Conservation (phyloP, 352 stramenopile species). For the Phytophthora ramorum region DNA sequence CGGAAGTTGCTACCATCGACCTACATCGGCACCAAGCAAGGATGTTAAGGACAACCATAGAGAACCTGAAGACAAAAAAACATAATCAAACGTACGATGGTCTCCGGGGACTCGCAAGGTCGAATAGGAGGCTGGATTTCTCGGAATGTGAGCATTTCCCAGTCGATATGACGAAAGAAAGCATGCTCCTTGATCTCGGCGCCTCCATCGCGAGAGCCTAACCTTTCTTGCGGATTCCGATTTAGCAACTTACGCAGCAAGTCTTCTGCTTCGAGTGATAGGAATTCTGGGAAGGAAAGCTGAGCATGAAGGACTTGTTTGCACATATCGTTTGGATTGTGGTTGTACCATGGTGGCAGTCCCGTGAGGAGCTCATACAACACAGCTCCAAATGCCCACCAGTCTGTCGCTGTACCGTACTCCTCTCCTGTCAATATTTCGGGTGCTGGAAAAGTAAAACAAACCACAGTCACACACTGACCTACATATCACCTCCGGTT, state of each 20-base stretch:
- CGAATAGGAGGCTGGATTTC: constrained; percentile 68
- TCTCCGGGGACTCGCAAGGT: constrained; percentile 54
- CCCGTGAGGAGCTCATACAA: constrained; percentile 84
- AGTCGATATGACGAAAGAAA: constrained; percentile 76
- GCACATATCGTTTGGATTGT: constrained; percentile 60
- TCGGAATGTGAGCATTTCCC: constrained; percentile 68
- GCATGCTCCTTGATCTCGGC: constrained; percentile 62
- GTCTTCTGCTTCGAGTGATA: constrained; percentile 57
- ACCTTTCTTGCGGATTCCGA: constrained; percentile 48
- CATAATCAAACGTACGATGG: constrained; percentile 47
- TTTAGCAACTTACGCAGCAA: constrained; percentile 63
- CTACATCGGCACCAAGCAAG: constrained; percentile 7
- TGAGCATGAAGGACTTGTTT: constrained; percentile 58
- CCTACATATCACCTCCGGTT: background rate
- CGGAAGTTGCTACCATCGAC: constrained; percentile 83
- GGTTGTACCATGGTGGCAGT: constrained; percentile 78
- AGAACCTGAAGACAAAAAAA: background rate
- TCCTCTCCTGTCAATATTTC: constrained; percentile 70
- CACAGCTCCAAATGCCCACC: constrained; percentile 81
- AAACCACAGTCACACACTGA: background rate
- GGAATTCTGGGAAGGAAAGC: constrained; percentile 60
- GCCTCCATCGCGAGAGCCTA: constrained; percentile 60
- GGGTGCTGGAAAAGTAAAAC: constrained; percentile 44
- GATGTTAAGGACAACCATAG: background rate
- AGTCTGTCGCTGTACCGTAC: constrained; percentile 83